phyloP scores from a whole-genome alignment of 495 filamentous ascomycete genomes.

The Xylaria scruposa region DNA sequence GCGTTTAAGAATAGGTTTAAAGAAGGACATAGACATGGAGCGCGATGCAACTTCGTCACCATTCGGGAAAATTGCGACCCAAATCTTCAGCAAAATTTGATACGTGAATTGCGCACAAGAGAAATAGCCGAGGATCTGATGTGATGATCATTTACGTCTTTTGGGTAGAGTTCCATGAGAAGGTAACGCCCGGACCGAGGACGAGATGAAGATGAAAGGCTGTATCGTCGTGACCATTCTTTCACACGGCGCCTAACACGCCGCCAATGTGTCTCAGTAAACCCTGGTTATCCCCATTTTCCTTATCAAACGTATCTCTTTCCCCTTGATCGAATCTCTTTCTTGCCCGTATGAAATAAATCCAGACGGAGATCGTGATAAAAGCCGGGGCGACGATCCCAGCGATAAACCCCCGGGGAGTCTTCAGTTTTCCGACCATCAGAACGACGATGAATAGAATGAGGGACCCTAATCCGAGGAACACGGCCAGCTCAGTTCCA shows the following conservation, averaged over 20 bases:
- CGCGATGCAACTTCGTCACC: no score
- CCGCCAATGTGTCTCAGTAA: not conserved
- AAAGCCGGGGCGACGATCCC: not conserved
- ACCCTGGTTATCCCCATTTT: no score
- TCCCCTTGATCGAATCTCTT: constrained; percentile 14
- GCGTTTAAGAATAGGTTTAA: no score
- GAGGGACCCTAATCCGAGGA: not conserved
- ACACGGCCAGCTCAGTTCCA: not conserved
- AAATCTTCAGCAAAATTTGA: no score
- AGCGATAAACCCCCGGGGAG: not conserved
- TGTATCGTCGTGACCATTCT: not conserved
- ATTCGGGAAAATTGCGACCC: no score
- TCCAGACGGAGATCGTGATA: not conserved
- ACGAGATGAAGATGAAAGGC: not conserved
- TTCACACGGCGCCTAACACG: not conserved
- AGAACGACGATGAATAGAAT: not conserved
- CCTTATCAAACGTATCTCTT: constrained; percentile 1
- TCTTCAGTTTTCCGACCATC: not conserved
- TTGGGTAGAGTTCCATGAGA: not conserved
- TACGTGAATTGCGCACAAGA: no score
- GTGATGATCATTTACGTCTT: no score
- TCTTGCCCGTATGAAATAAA: constrained; percentile 12
- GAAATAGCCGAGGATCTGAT: no score
- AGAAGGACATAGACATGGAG: no score
- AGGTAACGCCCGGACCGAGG: not conserved